phyloP scores from a whole-genome alignment of 148 eudicot species.

The Camellia granthamiana region DNA sequence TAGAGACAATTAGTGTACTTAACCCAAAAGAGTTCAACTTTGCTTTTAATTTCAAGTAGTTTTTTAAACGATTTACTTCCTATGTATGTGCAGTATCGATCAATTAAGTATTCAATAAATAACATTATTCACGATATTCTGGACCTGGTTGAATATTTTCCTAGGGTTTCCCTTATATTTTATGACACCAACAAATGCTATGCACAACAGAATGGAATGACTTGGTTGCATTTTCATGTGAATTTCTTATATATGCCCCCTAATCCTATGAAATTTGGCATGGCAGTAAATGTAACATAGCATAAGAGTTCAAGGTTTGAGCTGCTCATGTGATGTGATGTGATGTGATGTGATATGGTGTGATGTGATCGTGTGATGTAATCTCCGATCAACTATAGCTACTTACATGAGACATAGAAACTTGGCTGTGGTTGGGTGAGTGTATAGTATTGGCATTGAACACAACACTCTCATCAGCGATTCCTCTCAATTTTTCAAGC shows the following conservation, averaged over 20 bases:
- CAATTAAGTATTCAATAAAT: not conserved
- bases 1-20: too few species aligned
- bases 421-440: conserved; percentile 33
- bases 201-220: not conserved
- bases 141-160: not conserved
- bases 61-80: not conserved
- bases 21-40: not conserved
- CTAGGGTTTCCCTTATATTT: not conserved
- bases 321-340: not conserved
- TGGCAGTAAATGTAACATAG: too few species aligned
- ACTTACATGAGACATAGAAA: conserved; percentile 40
- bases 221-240: not conserved
- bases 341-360: not conserved
- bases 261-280: too few species aligned
- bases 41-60: not conserved
- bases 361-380: too few species aligned
- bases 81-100: not conserved
- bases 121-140: not conserved
- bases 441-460: conserved; percentile 13
- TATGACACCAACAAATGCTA: not conserved
- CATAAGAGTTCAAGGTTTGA: not conserved
- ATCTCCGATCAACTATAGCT: not conserved
- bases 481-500: conserved; percentile 48
- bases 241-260: not conserved
- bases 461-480: conserved; percentile 47